Conservation (phyloP, 805 yeast genomes). For the Yamadazyma scolyti region DNA sequence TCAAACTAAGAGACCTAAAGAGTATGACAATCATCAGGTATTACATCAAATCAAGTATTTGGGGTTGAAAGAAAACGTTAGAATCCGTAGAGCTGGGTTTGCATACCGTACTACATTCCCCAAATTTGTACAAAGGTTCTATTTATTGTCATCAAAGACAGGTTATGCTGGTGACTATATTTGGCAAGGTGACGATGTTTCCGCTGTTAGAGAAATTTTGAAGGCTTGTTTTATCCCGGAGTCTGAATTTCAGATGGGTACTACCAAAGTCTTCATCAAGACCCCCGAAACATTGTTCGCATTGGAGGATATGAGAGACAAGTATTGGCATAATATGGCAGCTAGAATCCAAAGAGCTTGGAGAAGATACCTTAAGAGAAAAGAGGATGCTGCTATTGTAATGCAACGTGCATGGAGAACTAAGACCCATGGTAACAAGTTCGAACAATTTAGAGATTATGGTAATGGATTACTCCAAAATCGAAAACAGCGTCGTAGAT, state of each 20-base stretch:
- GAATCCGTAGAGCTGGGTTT: slow-evolving; percentile 97
- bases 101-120: slow-evolving; percentile 97
- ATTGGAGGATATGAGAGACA: slow-evolving; percentile 92
- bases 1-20: slow-evolving; percentile 85
- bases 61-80: slow-evolving; percentile 94
- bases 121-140: slow-evolving; percentile 92
- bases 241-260: slow-evolving; percentile 87
- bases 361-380: slow-evolving; percentile 75
- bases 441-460: slow-evolving; percentile 78
- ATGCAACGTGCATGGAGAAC: slow-evolving; percentile 83
- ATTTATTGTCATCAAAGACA: slow-evolving; percentile 78
- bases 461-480: slow-evolving; percentile 70
- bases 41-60: slow-evolving; percentile 93
- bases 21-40: slow-evolving; percentile 85
- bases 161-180: slow-evolving; percentile 83
- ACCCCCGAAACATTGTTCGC: slow-evolving; percentile 97
- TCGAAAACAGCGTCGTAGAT: slow-evolving; percentile 83
- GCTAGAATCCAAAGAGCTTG: slow-evolving; percentile 96
- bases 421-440: slow-evolving; percentile 75
- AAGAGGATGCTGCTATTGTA: slow-evolving; percentile 80
- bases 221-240: slow-evolving; percentile 63
- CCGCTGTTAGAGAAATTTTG: slow-evolving; percentile 51
- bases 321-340: slow-evolving; percentile 98
- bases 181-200: slow-evolving; percentile 52
- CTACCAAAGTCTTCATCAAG: slow-evolving; percentile 87